phyloP scores from a whole-genome alignment of 2,329 filamentous ascomycete genomes.

The Rhynchosporium secalis region DNA sequence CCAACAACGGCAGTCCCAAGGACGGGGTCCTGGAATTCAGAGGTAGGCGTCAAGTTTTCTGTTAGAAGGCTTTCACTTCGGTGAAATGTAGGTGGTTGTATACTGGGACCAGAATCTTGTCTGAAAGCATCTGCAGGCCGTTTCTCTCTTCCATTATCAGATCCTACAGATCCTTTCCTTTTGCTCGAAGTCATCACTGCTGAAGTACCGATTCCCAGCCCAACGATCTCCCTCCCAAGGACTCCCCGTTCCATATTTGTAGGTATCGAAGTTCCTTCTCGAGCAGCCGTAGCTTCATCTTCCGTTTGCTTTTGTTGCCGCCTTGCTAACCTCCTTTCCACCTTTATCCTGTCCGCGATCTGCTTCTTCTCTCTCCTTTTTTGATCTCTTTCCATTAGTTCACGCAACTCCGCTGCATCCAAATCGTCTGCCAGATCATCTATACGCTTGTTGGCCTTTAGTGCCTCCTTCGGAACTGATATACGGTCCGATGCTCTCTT shows the following conservation, averaged over 20 bases:
- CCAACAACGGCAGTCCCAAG: constrained; percentile 50
- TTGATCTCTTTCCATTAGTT: constrained; percentile 87
- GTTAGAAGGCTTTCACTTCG: constrained; percentile 31
- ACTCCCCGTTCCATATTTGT: constrained; percentile 61
- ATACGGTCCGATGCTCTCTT: constrained; percentile 52
- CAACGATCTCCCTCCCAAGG: constrained; percentile 57
- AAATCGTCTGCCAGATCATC: constrained; percentile 80
- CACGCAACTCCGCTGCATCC: constrained; percentile 78
- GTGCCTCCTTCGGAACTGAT: constrained; percentile 60
- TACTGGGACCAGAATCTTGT: constrained; percentile 27
- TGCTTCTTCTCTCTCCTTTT: constrained; percentile 76
- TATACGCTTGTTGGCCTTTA: constrained; percentile 62
- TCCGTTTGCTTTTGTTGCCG: constrained; percentile 66
- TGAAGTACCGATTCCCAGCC: constrained; percentile 57
- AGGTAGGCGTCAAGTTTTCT: constrained; percentile 36
- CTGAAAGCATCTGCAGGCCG: constrained; percentile 31
- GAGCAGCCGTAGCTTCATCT: constrained; percentile 56
- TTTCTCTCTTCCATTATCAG: constrained; percentile 40
- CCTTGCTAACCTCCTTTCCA: constrained; percentile 64
- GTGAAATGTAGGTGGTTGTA: constrained; percentile 22
- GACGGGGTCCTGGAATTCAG: constrained; percentile 41
- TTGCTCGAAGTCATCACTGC: constrained; percentile 58
- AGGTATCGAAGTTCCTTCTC: constrained; percentile 52
- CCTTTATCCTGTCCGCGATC: constrained; percentile 64
- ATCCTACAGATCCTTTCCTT: constrained; percentile 47